Evolutionary conservation across 23 red algal genomes (phyloP), one percentile per base, ranked within the genome.

Genomic region (Gracilaria caudata): DNA sequence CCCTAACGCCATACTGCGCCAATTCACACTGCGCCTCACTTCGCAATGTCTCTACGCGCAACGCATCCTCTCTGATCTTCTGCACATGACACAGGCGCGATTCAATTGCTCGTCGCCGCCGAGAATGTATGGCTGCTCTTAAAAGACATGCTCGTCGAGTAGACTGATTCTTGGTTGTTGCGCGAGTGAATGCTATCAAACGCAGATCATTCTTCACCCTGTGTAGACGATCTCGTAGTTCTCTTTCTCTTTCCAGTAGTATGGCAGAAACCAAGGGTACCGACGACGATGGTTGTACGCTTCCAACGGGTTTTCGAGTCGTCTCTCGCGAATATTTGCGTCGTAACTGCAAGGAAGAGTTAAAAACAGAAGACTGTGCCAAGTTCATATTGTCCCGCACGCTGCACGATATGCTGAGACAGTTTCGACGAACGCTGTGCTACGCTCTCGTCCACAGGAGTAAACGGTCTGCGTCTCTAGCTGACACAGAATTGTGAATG

Each of bases 151-250:
- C 70, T 45, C 70, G 19, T 26, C 70, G 70, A 29, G 70, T 75
- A 75, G 70, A 75, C 70, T 43, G 39, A n/a, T 40, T 75, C 13
- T 75, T 43, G 37, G 70, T 75, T 3, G 70, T 75, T 16, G 70
- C 70, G 23, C 70, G 70, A 75, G 70, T 75, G 25, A 75, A 47
- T 30, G 70, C 70, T 4, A 75, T 49, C 16, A 75, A 29, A 0
- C 70, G 70, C 14, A 75, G 70, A 47, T 75, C 70, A 36, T 47
- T 75, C 43, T 75, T 75, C 70, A 75, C 70, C 24, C 70, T 47
- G 37, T 75, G 70, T 38, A 75, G 43, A 75, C 70, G 70, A 75
- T 75, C 70, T 49, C 47, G 29, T 47, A 75, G 40, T 26, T 75
- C 70, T 2, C 70, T 38, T 30, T 75, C 70, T 75, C 70, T 43